These are phyloP conservation scores for Stemphylium beticola DNA, from an alignment of 2,329 filamentous ascomycete genomes.

Conservation along the genomic window DNA sequence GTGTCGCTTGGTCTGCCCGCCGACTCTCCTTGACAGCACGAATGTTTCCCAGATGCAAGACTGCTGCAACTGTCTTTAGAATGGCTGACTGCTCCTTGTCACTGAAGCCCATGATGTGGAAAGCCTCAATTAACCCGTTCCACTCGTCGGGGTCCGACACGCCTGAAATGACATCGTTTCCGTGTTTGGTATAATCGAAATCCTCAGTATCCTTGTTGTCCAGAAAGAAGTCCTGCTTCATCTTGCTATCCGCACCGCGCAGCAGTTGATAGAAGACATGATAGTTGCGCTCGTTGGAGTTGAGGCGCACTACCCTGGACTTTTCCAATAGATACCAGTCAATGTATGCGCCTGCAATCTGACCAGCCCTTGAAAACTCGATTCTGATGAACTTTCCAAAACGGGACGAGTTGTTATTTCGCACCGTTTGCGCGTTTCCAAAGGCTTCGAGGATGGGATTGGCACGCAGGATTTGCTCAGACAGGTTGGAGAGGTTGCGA, in stretches of 20 bases:
- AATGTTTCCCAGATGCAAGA: slow-evolving; percentile 93
- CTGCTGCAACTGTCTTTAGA: slow-evolving; percentile 84
- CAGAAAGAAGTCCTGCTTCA: slow-evolving; percentile 79
- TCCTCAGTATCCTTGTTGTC: slow-evolving; percentile 78
- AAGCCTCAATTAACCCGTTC: slow-evolving; percentile 88
- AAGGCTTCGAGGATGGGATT: slow-evolving; percentile 98
- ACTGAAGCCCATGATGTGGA: slow-evolving; percentile 90
- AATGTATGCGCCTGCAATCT: slow-evolving; percentile 94
- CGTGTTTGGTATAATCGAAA: slow-evolving; percentile 89
- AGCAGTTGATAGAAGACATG: slow-evolving; percentile 97
- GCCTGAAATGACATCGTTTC: slow-evolving; percentile 88
- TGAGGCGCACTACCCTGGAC: slow-evolving; percentile 92
- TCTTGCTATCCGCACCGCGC: slow-evolving; percentile 75
- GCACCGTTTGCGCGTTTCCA: slow-evolving; percentile 95
- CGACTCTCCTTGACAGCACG: slow-evolving; percentile 88
- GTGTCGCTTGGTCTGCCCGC: slow-evolving; percentile 85
- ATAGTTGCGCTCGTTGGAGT: slow-evolving; percentile 89
- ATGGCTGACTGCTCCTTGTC: slow-evolving; percentile 83
- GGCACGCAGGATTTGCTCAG: slow-evolving; percentile 92
- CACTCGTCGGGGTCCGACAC: slow-evolving; percentile 92
- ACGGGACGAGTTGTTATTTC: slow-evolving; percentile 97
- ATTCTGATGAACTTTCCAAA: slow-evolving; percentile 99
- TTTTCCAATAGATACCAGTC: slow-evolving; percentile 99
- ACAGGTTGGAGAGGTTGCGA: slow-evolving; percentile 80
- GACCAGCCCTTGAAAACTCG: slow-evolving; percentile 84